Evolutionary conservation across 1,139 yeast genomes (phyloP), one percentile per base, ranked within the genome.

Genomic region (Blastobotrys malaysiensis): DNA sequence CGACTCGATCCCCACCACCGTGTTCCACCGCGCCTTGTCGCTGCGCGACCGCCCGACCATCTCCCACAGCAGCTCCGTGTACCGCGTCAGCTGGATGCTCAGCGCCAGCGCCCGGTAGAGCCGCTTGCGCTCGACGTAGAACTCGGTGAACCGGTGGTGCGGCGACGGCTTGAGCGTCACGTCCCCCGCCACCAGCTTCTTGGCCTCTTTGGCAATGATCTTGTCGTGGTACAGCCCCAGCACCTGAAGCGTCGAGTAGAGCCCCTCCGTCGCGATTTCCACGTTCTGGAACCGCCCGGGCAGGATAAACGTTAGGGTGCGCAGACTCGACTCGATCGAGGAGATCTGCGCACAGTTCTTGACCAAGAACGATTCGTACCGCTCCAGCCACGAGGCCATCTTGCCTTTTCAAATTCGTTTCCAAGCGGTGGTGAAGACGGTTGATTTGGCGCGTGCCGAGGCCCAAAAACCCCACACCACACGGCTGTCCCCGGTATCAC

Each of bases 251-350:
- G 62, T 55, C 9, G 76, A 65, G 49, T 68, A 70, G 36, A 71
- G 61, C 9, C 65, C 55, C 57, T 71, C 74, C 13, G 73, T 60
- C 4, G 70, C 71, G 21, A 71, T 61, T 54, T 74, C 78, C 43
- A 71, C 73, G 44, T 73, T 71, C 50, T 73, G 68, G 59, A 71
- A 70, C 51, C 74, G 69, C 9, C 77, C 76, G 0, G 78, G 77
- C 16, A 72, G 60, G 27, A 74, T 61, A 54, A 71, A 69, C n/a
- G 71, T 65, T 48, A 74, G 61, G 19, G 74, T 66, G 43, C 71
- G 63, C 24, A 73, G 58, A 3, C 71, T 66, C 14, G 70, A 65
- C 58, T 74, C 78, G 24, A 72, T 63, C 20, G 71, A 69, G 16
- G 74, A 65, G 36, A 74, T 68, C 56, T 69, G 73, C 20, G 67